These are phyloP conservation scores for Epichloe sylvatica DNA, from an alignment of 2,329 filamentous ascomycete species.

Conservation along the genomic window DNA sequence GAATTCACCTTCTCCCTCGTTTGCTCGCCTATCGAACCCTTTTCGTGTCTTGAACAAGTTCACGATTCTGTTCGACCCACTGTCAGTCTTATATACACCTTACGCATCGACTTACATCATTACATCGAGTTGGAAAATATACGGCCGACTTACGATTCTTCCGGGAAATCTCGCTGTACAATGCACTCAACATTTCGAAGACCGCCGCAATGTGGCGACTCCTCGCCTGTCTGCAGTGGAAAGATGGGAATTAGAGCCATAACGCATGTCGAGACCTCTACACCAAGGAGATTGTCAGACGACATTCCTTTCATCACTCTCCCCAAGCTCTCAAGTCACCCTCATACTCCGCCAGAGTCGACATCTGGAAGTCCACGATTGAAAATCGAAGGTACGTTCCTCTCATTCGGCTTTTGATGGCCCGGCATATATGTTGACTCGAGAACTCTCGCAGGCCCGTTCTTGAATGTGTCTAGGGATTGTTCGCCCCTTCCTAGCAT, in stretches of 20 bases:
- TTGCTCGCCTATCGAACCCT: constrained; percentile 4
- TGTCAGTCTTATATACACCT: neutral
- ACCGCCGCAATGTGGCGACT: constrained; percentile 6
- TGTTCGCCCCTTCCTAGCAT: constrained; percentile 14
- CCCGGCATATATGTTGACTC: constrained; percentile 1
- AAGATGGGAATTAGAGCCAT: constrained; percentile 12
- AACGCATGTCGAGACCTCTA: constrained; percentile 9
- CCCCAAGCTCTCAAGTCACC: constrained; percentile 10
- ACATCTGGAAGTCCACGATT: constrained; percentile 21
- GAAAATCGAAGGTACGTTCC: constrained; percentile 18
- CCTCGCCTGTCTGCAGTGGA: constrained; percentile 5
- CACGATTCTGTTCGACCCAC: neutral
- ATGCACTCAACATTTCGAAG: constrained; percentile 8
- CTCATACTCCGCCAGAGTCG: constrained; percentile 19
- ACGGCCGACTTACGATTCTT: neutral
- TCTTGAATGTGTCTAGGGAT: constrained; percentile 11
- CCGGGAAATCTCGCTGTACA: neutral
- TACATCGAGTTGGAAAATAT: neutral
- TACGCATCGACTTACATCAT: neutral
- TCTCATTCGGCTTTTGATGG: neutral
- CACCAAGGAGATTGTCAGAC: constrained; percentile 10
- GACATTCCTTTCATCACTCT: constrained; percentile 11
- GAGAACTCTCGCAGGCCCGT: constrained; percentile 9
- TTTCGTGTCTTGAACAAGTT: constrained; percentile 2
- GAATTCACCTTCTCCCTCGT: constrained; percentile 12